A percentile compares a stretch with the other conserved stretches of the same genome.
These are phyloP conservation scores for Colletotrichum caudatum DNA, from an alignment of 2,329 filamentous ascomycete genomes.

Conservation along the genomic window DNA sequence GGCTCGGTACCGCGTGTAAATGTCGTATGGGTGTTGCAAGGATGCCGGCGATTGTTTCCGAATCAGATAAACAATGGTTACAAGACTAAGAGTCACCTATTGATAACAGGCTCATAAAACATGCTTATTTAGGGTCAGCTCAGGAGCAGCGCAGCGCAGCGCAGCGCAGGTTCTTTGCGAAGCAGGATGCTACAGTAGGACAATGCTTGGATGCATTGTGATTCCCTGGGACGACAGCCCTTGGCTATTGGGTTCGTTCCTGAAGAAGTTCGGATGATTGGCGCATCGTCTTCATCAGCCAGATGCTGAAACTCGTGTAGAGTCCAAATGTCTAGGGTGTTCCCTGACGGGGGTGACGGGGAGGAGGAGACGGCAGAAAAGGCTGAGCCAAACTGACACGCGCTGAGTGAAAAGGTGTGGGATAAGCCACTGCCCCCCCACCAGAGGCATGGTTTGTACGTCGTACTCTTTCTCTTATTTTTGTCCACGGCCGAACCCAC, in stretches of 20 bases:
- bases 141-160: slow-evolving; percentile 10
- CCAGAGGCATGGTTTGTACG: too few relatives aligned
- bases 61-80: slow-evolving; percentile 8
- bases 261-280: slow-evolving; percentile 32
- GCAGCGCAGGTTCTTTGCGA: slow-evolving; percentile 15
- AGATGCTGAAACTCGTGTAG: slow-evolving; percentile 37
- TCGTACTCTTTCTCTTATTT: background rate
- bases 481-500: slow-evolving; percentile 15
- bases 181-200: background rate
- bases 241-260: slow-evolving; percentile 12
- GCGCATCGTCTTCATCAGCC: slow-evolving; percentile 22
- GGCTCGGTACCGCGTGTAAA: background rate
- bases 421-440: background rate
- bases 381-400: slow-evolving; percentile 23
- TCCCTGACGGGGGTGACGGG: slow-evolving; percentile 15
- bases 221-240: slow-evolving; percentile 16
- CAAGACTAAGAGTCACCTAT: slow-evolving; percentile 19
- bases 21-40: background rate
- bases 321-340: slow-evolving; percentile 13
- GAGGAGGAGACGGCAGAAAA: too few relatives aligned
- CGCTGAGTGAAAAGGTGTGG: background rate
- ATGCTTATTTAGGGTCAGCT: slow-evolving; percentile 10
- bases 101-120: slow-evolving; percentile 6
- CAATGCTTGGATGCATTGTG: slow-evolving; percentile 14
- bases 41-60: slow-evolving; percentile 19